Evolutionary conservation across 192 early-diverging fungal species (phyloP).

Genomic region (Gorgonomyces haynaldii): DNA sequence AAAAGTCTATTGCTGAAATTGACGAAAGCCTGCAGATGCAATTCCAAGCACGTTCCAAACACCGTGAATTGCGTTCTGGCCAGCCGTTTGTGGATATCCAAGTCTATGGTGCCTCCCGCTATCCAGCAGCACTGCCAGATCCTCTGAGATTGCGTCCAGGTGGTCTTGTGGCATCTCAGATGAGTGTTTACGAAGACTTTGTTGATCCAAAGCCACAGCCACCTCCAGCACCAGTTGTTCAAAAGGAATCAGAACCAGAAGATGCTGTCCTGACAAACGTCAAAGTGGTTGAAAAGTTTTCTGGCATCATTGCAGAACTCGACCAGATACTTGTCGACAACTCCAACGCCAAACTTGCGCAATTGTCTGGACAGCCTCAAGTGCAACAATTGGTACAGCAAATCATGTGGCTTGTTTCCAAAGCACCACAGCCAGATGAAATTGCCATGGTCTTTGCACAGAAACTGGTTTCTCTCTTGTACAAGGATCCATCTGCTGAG

Average conservation of each 20-base stretch:
- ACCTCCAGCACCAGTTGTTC: not conserved
- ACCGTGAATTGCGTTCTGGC: slow-evolving; percentile 64
- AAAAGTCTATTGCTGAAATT: slow-evolving; percentile 90
- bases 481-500: slow-evolving; percentile 61
- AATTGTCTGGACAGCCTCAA: slow-evolving; percentile 68
- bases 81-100: slow-evolving; percentile 87
- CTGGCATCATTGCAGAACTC: slow-evolving; percentile 47
- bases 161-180: slow-evolving; percentile 62
- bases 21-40: slow-evolving; percentile 65
- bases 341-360: slow-evolving; percentile 38
- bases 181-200: slow-evolving; percentile 39
- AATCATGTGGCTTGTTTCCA: slow-evolving; percentile 51
- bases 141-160: slow-evolving; percentile 71
- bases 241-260: slow-evolving; percentile 1
- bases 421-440: slow-evolving; percentile 59
- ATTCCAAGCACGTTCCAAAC: slow-evolving; percentile 67
- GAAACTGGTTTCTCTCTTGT: slow-evolving; percentile 76
- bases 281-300: slow-evolving; percentile 49
- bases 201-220: not conserved
- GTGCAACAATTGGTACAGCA: slow-evolving; percentile 61
- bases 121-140: slow-evolving; percentile 78
- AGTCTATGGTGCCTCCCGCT: slow-evolving; percentile 63
- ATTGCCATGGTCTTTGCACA: slow-evolving; percentile 78
- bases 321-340: slow-evolving; percentile 57
- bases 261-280: slow-evolving; percentile 4